These are phyloP conservation scores for Phytophthora pinifolia DNA, from an alignment of 352 stramenopile genomes.

Conservation along the genomic window DNA sequence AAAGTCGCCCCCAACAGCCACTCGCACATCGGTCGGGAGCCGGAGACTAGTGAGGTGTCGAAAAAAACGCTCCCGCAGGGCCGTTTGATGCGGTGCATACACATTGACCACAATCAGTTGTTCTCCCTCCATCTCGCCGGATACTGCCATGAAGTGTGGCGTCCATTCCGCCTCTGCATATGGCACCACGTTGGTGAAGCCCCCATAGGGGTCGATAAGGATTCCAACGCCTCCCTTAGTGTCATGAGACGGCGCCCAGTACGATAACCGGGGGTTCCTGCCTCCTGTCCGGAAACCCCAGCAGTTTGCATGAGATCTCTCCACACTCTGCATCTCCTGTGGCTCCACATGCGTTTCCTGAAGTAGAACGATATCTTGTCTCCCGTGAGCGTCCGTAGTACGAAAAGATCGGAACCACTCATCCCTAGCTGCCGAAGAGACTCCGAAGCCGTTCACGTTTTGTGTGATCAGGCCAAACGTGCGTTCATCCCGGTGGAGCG, in stretches of 20 bases:
- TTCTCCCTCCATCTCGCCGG: background rate
- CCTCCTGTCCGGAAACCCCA: conserved; percentile 1
- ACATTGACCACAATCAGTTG: background rate
- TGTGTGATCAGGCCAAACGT: conserved; percentile 4
- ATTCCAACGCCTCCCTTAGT: background rate
- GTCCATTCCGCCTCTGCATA: background rate
- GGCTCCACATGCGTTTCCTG: conserved; percentile 1
- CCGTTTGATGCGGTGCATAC: background rate
- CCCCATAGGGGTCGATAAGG: background rate
- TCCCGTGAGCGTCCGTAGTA: background rate
- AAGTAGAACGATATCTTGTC: background rate
- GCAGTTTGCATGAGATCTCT: background rate
- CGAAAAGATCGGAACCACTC: background rate
- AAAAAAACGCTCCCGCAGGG: background rate
- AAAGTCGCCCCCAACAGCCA: conserved; percentile 1
- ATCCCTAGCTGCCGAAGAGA: background rate
- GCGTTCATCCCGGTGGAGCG: too few relatives aligned
- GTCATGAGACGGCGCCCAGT: background rate
- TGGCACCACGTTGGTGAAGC: too few relatives aligned
- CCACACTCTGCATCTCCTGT: background rate
- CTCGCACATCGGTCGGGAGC: background rate
- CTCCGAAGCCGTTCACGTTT: conserved; percentile 6
- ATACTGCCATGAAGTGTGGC: background rate
- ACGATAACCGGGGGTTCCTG: background rate
- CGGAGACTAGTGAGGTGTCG: background rate